Evolutionary conservation across 2,329 filamentous ascomycete species (phyloP).

Genomic region (Paraphaeosphaeria minitans): DNA sequence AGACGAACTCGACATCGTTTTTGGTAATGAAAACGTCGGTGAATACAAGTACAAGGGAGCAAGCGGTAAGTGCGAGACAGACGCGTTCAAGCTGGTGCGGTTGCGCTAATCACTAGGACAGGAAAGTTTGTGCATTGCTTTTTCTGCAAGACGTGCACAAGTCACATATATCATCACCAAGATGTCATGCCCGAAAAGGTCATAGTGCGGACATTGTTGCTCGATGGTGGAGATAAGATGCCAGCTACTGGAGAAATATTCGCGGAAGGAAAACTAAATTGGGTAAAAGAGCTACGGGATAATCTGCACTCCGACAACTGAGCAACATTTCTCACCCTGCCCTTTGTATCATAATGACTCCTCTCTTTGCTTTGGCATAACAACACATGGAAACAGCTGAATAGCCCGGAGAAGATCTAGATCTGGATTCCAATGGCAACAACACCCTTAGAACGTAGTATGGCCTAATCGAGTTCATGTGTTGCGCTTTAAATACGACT

Average conservation of each 20-base stretch:
- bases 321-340: too few relatives aligned
- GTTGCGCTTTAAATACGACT: too few relatives aligned
- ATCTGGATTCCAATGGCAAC: too few relatives aligned
- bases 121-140: conserved; percentile 46
- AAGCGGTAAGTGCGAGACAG: conserved; percentile 24
- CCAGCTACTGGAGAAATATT: conserved; percentile 47
- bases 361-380: too few relatives aligned
- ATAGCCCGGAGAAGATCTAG: too few relatives aligned
- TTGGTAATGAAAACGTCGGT: conserved; percentile 29
- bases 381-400: too few relatives aligned
- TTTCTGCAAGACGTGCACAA: conserved; percentile 47
- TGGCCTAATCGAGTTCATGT: too few relatives aligned
- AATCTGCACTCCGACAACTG: neutral
- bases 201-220: conserved; percentile 47
- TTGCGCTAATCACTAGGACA: conserved; percentile 9
- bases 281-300: conserved; percentile 38
- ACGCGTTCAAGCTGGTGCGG: neutral
- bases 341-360: too few relatives aligned
- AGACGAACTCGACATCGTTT: conserved; percentile 32
- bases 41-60: conserved; percentile 42
- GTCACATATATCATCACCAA: conserved; percentile 49
- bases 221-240: conserved; percentile 44
- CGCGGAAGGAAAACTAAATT: conserved; percentile 41
- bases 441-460: too few relatives aligned
- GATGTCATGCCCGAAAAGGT: conserved; percentile 48